Conservation (phyloP, 2,329 filamentous ascomycete species). For the Colletotrichum caudatum region DNA sequence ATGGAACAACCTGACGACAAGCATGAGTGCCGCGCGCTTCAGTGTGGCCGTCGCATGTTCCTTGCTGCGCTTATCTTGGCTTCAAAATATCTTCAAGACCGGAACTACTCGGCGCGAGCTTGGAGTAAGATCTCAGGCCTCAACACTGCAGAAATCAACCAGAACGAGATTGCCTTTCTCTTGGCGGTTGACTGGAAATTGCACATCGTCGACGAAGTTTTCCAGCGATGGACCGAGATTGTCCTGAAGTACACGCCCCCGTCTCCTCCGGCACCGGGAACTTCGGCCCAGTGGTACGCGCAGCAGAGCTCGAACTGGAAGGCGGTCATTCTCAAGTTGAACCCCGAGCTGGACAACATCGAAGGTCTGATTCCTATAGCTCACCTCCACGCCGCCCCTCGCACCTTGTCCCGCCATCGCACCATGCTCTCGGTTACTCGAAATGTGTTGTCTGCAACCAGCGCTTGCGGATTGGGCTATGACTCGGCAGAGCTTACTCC, state of each 20-base stretch:
- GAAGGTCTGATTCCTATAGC: slow-evolving; percentile 60
- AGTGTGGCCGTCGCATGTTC: slow-evolving; percentile 98
- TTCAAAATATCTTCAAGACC: slow-evolving; percentile 97
- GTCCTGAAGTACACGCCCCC: slow-evolving; percentile 85
- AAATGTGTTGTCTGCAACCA: slow-evolving; percentile 48
- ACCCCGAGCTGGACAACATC: slow-evolving; percentile 69
- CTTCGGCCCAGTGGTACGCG: slow-evolving; percentile 56
- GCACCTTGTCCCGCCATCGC: slow-evolving; percentile 53
- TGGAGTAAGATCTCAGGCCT: slow-evolving; percentile 99
- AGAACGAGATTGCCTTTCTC: slow-evolving; percentile 94
- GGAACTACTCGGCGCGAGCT: slow-evolving; percentile 95
- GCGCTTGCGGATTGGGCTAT: slow-evolving; percentile 47
- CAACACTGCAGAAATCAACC: slow-evolving; percentile 92
- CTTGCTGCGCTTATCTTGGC: slow-evolving; percentile 93
- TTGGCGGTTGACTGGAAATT: slow-evolving; percentile 93
- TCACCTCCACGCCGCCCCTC: slow-evolving; percentile 50
- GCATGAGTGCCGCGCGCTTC: slow-evolving; percentile 81
- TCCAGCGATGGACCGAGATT: slow-evolving; percentile 94
- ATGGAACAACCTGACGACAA: slow-evolving; percentile 84
- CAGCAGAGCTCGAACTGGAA: slow-evolving; percentile 69
- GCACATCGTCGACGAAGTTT: slow-evolving; percentile 89
- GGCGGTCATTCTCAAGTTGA: slow-evolving; percentile 67
- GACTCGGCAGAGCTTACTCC: slow-evolving; percentile 56
- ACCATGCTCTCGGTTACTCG: slow-evolving; percentile 59
- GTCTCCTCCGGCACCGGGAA: slow-evolving; percentile 67